A percentile compares a stretch with the other conserved stretches of the same genome.
Conservation (phyloP, 75 land plant species). For the Cryptomeria japonica region DNA sequence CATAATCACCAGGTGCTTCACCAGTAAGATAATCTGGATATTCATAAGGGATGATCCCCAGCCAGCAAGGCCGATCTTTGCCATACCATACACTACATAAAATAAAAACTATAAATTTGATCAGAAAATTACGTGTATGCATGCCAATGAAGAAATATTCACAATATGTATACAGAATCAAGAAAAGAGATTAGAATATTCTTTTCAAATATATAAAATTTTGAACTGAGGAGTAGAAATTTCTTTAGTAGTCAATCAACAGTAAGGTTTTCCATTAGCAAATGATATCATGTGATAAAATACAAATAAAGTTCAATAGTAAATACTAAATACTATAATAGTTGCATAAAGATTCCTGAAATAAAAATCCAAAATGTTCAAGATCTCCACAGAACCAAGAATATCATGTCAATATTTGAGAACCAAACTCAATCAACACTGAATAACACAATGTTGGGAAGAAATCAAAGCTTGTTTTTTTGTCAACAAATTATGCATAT, state of each 20-base stretch:
- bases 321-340: background rate
- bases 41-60: slow-evolving; percentile 83
- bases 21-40: slow-evolving; percentile 86
- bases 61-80: slow-evolving; percentile 85
- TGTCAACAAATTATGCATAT: background rate
- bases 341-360: background rate
- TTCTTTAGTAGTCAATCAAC: background rate
- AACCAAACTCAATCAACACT: background rate
- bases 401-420: background rate
- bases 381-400: background rate
- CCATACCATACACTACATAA: slow-evolving; percentile 84
- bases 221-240: background rate
- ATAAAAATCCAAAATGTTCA: background rate
- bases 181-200: background rate
- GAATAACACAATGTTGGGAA: background rate
- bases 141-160: background rate
- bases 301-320: background rate
- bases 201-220: background rate
- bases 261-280: background rate
- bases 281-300: background rate
- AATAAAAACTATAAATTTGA: background rate
- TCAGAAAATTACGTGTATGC: background rate
- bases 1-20: slow-evolving; percentile 94
- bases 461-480: background rate
- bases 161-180: background rate